phyloP scores from a whole-genome alignment of 73 alveolate genomes.

The Tetrahymena thermophila region DNA sequence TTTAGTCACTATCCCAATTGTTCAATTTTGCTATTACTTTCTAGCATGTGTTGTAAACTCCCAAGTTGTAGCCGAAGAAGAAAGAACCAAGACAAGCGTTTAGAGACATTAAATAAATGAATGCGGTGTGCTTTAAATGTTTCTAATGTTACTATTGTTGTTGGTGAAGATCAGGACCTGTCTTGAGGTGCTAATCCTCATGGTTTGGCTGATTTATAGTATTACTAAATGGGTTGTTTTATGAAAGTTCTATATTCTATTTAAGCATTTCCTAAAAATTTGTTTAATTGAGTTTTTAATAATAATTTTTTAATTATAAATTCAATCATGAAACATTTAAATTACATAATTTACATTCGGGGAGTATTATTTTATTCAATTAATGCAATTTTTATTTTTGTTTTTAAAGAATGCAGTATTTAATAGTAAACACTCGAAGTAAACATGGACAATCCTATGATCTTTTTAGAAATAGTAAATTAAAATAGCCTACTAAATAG shows the following conservation, averaged over 20 bases:
- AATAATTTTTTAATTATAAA: too few species aligned
- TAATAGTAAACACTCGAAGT: too few species aligned
- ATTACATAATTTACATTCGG: not conserved
- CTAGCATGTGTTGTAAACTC: not conserved
- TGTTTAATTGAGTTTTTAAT: too few species aligned
- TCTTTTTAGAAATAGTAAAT: too few species aligned
- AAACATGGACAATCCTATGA: too few species aligned
- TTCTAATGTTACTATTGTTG: not conserved
- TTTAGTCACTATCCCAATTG: not conserved
- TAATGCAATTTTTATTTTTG: too few species aligned
- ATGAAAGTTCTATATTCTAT: not conserved
- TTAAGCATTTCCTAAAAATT: not conserved
- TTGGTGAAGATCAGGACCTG: not conserved
- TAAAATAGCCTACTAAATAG: too few species aligned
- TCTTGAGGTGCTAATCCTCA: not conserved
- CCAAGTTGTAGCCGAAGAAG: not conserved
- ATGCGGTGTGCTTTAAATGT: not conserved
- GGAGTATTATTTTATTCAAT: too few species aligned
- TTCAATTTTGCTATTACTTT: not conserved
- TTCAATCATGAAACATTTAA: not conserved
- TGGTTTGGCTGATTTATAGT: not conserved
- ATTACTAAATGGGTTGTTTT: not conserved
- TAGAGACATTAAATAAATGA: not conserved
- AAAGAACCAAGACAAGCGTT: not conserved
- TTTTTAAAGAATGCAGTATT: too few species aligned